phyloP scores from a whole-genome alignment of 495 filamentous ascomycete species.

The Trichoderma reesei region DNA sequence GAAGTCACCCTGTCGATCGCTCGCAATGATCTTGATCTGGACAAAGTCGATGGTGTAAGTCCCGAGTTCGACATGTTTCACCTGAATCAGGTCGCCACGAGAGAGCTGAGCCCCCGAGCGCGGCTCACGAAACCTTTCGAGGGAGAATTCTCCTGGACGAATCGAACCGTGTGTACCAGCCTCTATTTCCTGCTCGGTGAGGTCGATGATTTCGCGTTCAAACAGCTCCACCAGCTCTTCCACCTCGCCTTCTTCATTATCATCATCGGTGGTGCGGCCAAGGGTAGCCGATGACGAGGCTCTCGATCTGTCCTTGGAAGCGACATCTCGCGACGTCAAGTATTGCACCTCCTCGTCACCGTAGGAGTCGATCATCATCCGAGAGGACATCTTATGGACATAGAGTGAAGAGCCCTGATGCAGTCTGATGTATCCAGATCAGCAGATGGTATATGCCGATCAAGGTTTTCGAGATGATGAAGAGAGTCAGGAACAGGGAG shows the following conservation, averaged over 20 bases:
- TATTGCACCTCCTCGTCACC: background rate
- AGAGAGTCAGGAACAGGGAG: background rate
- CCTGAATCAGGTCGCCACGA: background rate
- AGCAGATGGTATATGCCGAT: no score
- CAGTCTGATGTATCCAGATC: no score
- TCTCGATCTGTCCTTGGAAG: background rate
- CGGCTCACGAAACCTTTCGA: background rate
- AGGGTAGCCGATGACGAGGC: background rate
- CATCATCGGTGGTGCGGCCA: background rate
- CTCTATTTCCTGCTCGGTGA: background rate
- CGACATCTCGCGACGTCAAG: background rate
- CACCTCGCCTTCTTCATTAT: background rate
- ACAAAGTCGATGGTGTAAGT: background rate
- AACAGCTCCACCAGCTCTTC: background rate
- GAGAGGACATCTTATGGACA: background rate
- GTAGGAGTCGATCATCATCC: background rate
- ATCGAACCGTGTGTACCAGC: background rate
- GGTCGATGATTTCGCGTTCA: constrained; percentile 2
- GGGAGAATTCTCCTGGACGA: background rate
- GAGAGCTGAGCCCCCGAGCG: background rate
- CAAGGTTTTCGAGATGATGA: no score
- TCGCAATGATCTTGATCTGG: background rate
- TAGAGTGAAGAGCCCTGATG: background rate
- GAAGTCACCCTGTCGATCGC: background rate
- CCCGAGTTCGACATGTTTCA: background rate